These are phyloP conservation scores for Plectranthus barbatus DNA, from an alignment of 257 asterid genomes.

Conservation along the genomic window DNA sequence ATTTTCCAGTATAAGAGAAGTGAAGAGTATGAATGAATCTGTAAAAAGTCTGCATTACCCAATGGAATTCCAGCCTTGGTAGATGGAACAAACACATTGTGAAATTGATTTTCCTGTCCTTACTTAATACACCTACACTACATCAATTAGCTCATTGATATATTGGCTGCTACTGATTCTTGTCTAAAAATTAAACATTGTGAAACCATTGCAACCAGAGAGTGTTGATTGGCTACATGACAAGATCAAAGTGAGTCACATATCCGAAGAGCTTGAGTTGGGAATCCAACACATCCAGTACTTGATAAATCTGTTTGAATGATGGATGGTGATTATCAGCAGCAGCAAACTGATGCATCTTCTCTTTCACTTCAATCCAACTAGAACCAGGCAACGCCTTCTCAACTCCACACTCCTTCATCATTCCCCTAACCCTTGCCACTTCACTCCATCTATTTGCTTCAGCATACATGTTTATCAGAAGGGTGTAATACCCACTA, in stretches of 20 bases:
- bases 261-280: slow-evolving; percentile 41
- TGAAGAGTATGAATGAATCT: too few species aligned
- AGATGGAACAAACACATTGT: too few species aligned
- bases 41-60: too few species aligned
- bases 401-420: slow-evolving; percentile 59
- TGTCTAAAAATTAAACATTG: too few species aligned
- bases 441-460: slow-evolving; percentile 63
- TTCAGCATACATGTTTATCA: slow-evolving; percentile 68
- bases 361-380: slow-evolving; percentile 59
- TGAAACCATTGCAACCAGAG: too few species aligned
- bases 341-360: slow-evolving; percentile 62
- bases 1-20: too few species aligned
- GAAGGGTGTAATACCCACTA: slow-evolving; percentile 50
- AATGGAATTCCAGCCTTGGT: too few species aligned
- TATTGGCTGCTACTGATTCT: too few species aligned
- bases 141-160: too few species aligned
- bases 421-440: slow-evolving; percentile 36
- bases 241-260: slow-evolving; percentile 15
- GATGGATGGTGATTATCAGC: slow-evolving; percentile 43
- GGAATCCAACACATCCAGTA: slow-evolving; percentile 39
- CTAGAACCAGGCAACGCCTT: slow-evolving; percentile 60
- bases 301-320: slow-evolving; percentile 31
- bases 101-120: too few species aligned
- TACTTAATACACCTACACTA: too few species aligned
- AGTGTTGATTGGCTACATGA: neutral